A percentile compares a stretch with the other conserved stretches of the same genome.
These are phyloP conservation scores for Camptophora hylomeconis DNA, from an alignment of 2,329 filamentous ascomycete species.

Conservation along the genomic window DNA sequence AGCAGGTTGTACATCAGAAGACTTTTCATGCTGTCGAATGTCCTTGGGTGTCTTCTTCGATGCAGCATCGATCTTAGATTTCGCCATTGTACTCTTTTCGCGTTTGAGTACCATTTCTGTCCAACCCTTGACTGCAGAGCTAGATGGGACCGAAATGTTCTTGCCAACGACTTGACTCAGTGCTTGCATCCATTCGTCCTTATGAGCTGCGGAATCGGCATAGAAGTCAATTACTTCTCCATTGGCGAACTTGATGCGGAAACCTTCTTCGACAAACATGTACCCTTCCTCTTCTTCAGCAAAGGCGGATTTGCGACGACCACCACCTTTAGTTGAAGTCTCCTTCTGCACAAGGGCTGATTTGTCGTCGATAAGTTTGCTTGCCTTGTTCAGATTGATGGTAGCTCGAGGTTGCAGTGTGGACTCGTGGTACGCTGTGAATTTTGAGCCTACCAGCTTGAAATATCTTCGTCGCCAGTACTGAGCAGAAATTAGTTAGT, in stretches of 20 bases:
- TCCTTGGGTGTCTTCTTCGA: constrained; percentile 1
- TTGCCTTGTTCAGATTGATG: constrained; percentile 89
- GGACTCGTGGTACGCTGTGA: constrained; percentile 92
- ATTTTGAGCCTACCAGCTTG: constrained; percentile 76
- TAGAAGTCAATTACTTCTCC: constrained; percentile 98
- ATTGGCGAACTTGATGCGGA: constrained; percentile 96
- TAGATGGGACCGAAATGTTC: constrained; percentile 18
- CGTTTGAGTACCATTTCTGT: constrained; percentile 45
- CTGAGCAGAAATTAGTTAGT: constrained; percentile 31
- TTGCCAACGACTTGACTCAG: constrained; percentile 59
- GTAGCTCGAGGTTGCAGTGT: constrained; percentile 91
- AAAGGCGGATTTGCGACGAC: constrained; percentile 83
- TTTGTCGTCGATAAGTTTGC: constrained; percentile 86
- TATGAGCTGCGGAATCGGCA: constrained; percentile 73
- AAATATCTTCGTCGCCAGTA: constrained; percentile 98
- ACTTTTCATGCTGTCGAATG: constrained; percentile 8
- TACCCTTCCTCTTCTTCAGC: constrained; percentile 98
- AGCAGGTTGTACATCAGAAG: constrained; percentile 1
- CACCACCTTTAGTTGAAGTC: constrained; percentile 60
- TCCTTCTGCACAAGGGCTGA: constrained; percentile 72
- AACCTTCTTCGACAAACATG: constrained; percentile 98
- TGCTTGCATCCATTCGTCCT: constrained; percentile 89
- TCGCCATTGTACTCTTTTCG: constrained; percentile 26
- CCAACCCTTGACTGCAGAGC: constrained; percentile 42
- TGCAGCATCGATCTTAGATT: constrained; percentile 12